Conservation (phyloP, 2,329 filamentous ascomycete genomes). For the Penicillium rolfsii region DNA sequence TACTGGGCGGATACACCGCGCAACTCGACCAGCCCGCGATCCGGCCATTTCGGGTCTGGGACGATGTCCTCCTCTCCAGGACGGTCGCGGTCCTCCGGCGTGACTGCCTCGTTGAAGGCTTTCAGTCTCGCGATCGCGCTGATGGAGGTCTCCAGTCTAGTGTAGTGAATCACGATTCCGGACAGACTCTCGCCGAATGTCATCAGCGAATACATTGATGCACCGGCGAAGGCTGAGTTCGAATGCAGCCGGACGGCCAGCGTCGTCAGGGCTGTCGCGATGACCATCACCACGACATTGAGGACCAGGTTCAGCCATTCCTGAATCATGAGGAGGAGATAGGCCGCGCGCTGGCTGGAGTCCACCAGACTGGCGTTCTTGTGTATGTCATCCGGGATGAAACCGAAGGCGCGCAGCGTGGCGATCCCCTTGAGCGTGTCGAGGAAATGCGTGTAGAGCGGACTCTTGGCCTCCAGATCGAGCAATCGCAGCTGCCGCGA, state of each 20-base stretch:
- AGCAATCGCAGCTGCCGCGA: conserved; percentile 26
- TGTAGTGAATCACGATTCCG: not conserved
- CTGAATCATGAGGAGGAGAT: conserved; percentile 52
- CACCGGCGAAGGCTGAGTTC: not conserved
- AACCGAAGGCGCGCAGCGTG: conserved; percentile 26
- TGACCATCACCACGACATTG: conserved; percentile 47
- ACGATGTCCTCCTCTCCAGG: not conserved
- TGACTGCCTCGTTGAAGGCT: not conserved
- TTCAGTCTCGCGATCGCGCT: not conserved
- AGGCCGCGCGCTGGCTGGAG: conserved; percentile 49
- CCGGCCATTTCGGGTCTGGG: not conserved
- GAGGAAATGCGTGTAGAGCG: conserved; percentile 27
- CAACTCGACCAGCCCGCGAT: not conserved
- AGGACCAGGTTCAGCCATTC: conserved; percentile 51
- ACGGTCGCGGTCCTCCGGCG: not conserved
- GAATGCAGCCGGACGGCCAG: not conserved
- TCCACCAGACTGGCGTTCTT: conserved; percentile 39
- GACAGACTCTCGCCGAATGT: not conserved
- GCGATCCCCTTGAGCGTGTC: conserved; percentile 19
- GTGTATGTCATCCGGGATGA: conserved; percentile 4
- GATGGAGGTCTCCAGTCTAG: not conserved
- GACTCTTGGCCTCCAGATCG: conserved; percentile 26
- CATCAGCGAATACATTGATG: not conserved
- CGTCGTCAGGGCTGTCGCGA: conserved; percentile 45
- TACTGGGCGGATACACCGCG: not conserved